Evolutionary conservation across 2,329 filamentous ascomycete species (phyloP), one percentile per base, ranked within the genome.

Genomic region (Nothophoma quercina): DNA sequence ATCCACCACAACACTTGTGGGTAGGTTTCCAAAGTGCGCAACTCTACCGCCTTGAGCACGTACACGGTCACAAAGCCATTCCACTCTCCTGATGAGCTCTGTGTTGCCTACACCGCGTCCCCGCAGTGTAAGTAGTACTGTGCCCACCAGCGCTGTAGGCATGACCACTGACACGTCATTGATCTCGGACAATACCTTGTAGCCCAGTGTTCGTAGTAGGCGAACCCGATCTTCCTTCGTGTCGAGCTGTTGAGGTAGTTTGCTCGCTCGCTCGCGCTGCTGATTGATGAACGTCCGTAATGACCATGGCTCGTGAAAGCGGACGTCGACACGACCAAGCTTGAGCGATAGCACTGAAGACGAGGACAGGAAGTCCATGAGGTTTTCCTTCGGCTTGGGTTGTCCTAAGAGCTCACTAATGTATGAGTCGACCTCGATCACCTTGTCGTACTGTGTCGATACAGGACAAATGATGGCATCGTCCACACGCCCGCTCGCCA

Each of bases 371-470:
- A 99, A 96, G 66, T 96, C 91, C 26, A 87, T 85, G 29, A 99
- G 78, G 57, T 96, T 97, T 70, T 99, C 95, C 71, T 96, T 96
- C 67, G 91, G 91, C 75, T 99, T 99, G 0, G 95, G 95, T 56
- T 96, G 88, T 3, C 95, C 95, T 0, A 99, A 83, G 2, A 99
- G 83, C 73, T 99, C 95, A 26, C 88, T 95, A 35, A 98, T 93
- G 68, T 99, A 99, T 5, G 92, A 95, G 60, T 73, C 69, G 10
- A 96, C 96, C 74, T 99, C 95, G 54, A 99, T 96, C 49, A 99
- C 95, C 71, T 98, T 99, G 80, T 99, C 95, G 70, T 99, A 99
- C 71, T 99, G 95, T 0, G 93, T 97, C 73, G 90, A 96, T 36
- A 99, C 95, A 0, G 95, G 95, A 64, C 93, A 96, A 44, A 99